phyloP scores from a whole-genome alignment of 1,284 basidiomycete species.

The Leccinum variabile region DNA sequence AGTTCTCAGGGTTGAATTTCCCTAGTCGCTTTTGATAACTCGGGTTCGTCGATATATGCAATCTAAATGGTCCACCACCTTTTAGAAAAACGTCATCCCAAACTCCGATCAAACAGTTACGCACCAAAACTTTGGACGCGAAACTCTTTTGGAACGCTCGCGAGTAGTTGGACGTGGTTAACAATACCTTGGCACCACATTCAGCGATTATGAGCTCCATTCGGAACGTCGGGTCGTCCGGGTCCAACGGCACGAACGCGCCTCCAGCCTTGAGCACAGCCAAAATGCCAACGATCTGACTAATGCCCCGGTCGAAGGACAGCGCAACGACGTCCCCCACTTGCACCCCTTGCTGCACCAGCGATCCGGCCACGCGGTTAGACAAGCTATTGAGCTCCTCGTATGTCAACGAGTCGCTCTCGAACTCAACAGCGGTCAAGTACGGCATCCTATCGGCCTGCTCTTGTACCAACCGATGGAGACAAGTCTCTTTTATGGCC shows the following conservation, averaged over 20 bases:
- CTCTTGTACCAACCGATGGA: constrained; percentile 30
- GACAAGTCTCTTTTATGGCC: constrained; percentile 16
- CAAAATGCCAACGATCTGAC: constrained; percentile 33
- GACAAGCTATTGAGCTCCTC: constrained; percentile 26
- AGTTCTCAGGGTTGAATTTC: constrained; percentile 17
- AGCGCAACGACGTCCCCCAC: constrained; percentile 30
- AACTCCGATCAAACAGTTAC: not conserved
- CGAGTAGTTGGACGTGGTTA: constrained; percentile 29
- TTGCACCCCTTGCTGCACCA: too few species aligned
- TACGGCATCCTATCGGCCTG: constrained; percentile 15
- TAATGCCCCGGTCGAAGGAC: constrained; percentile 33
- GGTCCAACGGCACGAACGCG: constrained; percentile 34
- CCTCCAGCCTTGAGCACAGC: constrained; percentile 37
- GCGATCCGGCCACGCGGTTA: constrained; percentile 9
- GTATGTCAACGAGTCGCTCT: constrained; percentile 29
- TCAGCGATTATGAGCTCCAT: constrained; percentile 33
- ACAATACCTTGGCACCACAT: constrained; percentile 30
- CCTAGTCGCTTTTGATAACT: constrained; percentile 27
- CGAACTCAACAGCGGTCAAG: constrained; percentile 29
- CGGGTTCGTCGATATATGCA: constrained; percentile 31
- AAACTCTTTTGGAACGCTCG: constrained; percentile 25
- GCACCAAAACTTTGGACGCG: constrained; percentile 27
- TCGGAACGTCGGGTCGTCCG: constrained; percentile 33
- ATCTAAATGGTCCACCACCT: constrained; percentile 14
- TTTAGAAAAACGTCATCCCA: constrained; percentile 4